These are phyloP conservation scores for Penicillium sclerotigenum DNA, from an alignment of 2,329 filamentous ascomycete genomes.

Conservation along the genomic window DNA sequence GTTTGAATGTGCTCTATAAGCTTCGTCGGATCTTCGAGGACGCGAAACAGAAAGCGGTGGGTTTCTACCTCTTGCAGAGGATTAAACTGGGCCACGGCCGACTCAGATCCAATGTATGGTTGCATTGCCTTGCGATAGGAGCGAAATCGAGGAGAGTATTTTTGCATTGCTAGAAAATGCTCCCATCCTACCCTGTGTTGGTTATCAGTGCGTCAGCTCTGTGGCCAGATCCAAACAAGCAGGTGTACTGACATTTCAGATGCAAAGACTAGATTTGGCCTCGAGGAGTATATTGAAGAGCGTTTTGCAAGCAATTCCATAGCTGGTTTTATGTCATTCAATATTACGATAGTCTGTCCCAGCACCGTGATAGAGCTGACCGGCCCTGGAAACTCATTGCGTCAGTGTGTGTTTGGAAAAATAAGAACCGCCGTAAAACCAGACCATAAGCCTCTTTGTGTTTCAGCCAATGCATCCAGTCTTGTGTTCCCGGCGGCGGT, in stretches of 20 bases:
- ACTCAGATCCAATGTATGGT: constrained; percentile 47
- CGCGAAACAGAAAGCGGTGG: constrained; percentile 44
- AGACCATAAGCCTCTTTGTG: constrained; percentile 44
- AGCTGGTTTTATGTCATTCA: constrained; percentile 34
- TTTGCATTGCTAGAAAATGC: constrained; percentile 33
- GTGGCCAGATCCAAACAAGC: not conserved
- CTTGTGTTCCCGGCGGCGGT: constrained; percentile 38
- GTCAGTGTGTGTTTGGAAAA: not conserved
- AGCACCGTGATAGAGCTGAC: constrained; percentile 40
- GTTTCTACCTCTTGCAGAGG: constrained; percentile 46
- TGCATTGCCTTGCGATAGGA: constrained; percentile 47
- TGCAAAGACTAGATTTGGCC: constrained; percentile 32
- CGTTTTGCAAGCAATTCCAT: constrained; percentile 38
- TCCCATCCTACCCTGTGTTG: constrained; percentile 40
- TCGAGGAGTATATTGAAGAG: constrained; percentile 30
- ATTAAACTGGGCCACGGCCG: constrained; percentile 40
- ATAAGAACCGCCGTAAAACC: not conserved
- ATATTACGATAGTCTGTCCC: constrained; percentile 38
- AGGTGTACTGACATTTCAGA: constrained; percentile 36
- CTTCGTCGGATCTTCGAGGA: constrained; percentile 40
- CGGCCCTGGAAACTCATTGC: constrained; percentile 21
- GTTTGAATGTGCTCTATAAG: constrained; percentile 45
- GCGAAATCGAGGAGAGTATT: constrained; percentile 40
- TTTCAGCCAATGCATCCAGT: constrained; percentile 46
- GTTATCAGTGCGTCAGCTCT: not conserved